Evolutionary conservation across 768 basidiomycete species (phyloP), one percentile per base, ranked within the genome.

Genomic region (Termitomyces bulborhizus): DNA sequence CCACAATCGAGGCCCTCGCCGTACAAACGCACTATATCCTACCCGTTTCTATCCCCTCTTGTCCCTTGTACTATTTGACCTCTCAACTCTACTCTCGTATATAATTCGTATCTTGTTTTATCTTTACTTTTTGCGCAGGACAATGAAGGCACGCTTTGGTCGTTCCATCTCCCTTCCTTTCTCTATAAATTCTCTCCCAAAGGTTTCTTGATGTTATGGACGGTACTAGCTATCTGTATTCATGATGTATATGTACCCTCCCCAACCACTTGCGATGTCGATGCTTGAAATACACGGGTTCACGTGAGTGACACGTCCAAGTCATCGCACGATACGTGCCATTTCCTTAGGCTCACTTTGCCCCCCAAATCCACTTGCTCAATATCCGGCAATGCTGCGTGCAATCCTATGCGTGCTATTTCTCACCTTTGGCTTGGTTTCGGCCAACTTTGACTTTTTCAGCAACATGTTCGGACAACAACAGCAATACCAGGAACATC

Each of bases 361-460:
- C 39, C 51, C 24, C 42, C 39, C 3, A 16, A 43, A 32, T 32
- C 31, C 8, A 32, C 18, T 39, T 4, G 12, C 11, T 45, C 36
- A 16, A 18, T 27, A 32, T 34, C 16, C 44, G 43, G 45, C 34
- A 46, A 65, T 65, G 64, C 45, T 56, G 16, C 63, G 58, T 24
- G 39, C 51, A 46, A 27, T 63, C 18, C 37, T 60, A 11, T 29
- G 68, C 26, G 43, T 72, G 15, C 58, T 79, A 21, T 63, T 76
- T 13, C 54, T 75, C 5, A 68, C 74, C 51, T 60, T 73, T 42
- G 67, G 69, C 15, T 51, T 76, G 43, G 78, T 68, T 32, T 70
- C 72, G 15, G 85, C 83, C n/a, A 88, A 91, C 62, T 91, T 90
- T 67, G 76, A 82, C 45, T 88, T 90, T 69, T 92, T 92, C 63